A percentile compares a stretch with the other conserved stretches of the same genome.
Conservation (phyloP, 2,329 filamentous ascomycete genomes). For the Helicocarpus griseus region DNA sequence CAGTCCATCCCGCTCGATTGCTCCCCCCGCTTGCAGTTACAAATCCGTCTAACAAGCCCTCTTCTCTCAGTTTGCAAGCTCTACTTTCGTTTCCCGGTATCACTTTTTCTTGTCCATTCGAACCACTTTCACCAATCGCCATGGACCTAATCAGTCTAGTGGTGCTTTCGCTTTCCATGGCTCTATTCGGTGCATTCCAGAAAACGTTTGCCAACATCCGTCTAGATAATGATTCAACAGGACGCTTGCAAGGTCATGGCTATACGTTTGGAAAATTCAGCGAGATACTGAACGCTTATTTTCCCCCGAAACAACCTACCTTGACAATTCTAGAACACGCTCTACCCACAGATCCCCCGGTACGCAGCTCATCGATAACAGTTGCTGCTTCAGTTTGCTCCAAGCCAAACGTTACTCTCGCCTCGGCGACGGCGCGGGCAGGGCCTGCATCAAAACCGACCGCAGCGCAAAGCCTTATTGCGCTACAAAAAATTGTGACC, state of each 20-base stretch:
- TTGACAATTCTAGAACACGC: not conserved
- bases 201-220: slow-evolving; percentile 3
- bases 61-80: not conserved
- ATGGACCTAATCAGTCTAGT: slow-evolving; percentile 15
- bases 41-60: too few species aligned
- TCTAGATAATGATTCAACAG: slow-evolving; percentile 4
- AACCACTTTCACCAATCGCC: not conserved
- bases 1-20: not conserved
- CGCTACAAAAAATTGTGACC: not conserved
- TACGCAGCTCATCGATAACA: not conserved
- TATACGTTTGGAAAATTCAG: slow-evolving; percentile 1
- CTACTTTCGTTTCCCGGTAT: not conserved
- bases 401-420: not conserved
- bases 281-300: not conserved
- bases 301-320: not conserved
- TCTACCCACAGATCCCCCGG: not conserved
- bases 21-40: too few species aligned
- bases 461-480: not conserved
- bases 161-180: slow-evolving; percentile 13
- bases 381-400: not conserved
- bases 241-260: slow-evolving; percentile 6
- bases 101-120: not conserved
- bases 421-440: not conserved
- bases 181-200: slow-evolving; percentile 13
- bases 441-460: not conserved